A percentile compares a stretch with the other conserved stretches of the same genome.
Conservation (phyloP, 2,329 filamentous ascomycete genomes). For the Colletotrichum sp. region DNA sequence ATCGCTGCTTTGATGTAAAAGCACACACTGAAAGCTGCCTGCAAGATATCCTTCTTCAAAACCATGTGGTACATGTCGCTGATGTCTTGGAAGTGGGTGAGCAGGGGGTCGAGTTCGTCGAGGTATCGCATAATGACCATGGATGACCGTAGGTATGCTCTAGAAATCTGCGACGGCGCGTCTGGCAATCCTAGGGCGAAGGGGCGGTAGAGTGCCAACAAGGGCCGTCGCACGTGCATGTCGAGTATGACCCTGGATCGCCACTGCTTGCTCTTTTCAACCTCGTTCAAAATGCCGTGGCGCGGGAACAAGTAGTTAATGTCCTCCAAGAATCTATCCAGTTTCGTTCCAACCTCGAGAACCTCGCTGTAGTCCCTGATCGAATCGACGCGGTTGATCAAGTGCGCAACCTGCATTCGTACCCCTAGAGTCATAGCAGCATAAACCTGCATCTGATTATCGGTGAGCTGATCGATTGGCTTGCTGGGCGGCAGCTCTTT, state of each 20-base stretch:
- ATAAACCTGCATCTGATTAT: conserved; percentile 60
- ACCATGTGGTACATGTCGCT: conserved; percentile 59
- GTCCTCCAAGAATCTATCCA: conserved; percentile 59
- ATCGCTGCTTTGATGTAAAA: conserved; percentile 52
- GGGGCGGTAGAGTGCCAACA: conserved; percentile 59
- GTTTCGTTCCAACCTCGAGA: conserved; percentile 56
- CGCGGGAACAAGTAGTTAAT: conserved; percentile 58
- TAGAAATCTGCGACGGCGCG: conserved; percentile 55
- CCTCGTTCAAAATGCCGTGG: conserved; percentile 44
- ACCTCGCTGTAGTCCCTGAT: conserved; percentile 59
- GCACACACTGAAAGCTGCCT: conserved; percentile 60
- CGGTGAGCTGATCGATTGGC: conserved; percentile 57
- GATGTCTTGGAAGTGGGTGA: conserved; percentile 51
- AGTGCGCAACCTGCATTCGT: conserved; percentile 53
- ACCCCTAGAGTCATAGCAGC: conserved; percentile 54
- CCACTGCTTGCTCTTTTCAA: conserved; percentile 56
- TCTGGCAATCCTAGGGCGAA: conserved; percentile 57
- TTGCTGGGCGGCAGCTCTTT: conserved; percentile 51
- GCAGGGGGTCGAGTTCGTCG: conserved; percentile 55
- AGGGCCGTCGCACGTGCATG: conserved; percentile 57
- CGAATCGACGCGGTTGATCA: conserved; percentile 56
- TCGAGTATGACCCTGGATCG: conserved; percentile 55
- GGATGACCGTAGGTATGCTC: conserved; percentile 57
- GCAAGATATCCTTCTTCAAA: conserved; percentile 58
- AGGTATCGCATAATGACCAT: conserved; percentile 61